phyloP scores from a whole-genome alignment of 1,284 basidiomycete genomes.

The Moesziomyces aphidis region DNA sequence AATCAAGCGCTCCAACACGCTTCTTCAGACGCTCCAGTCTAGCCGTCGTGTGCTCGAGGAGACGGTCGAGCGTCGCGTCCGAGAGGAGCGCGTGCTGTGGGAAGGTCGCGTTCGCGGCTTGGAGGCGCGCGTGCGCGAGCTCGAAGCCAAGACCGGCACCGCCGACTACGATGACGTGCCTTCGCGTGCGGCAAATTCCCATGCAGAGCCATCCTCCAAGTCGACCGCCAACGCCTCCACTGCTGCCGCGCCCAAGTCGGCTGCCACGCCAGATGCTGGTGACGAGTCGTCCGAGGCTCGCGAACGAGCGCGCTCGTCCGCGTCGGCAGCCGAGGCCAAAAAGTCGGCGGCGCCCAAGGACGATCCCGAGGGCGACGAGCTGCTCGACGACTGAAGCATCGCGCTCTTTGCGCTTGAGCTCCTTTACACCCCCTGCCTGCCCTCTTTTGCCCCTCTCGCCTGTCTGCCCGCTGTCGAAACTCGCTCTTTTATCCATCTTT shows the following conservation, averaged over 20 bases:
- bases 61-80: constrained; percentile 58
- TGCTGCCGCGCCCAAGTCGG: background rate
- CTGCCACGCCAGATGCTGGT: constrained; percentile 1
- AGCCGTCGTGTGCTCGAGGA: constrained; percentile 61
- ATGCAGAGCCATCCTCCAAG: constrained; percentile 5
- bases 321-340: constrained; percentile 12
- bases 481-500: background rate
- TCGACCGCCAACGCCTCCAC: background rate
- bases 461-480: background rate
- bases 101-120: constrained; percentile 54
- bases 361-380: constrained; percentile 34
- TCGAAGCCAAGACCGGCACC: constrained; percentile 42
- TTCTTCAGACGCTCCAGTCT: constrained; percentile 65
- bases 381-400: constrained; percentile 25
- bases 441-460: background rate
- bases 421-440: no score
- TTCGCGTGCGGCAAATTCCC: background rate
- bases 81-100: constrained; percentile 57
- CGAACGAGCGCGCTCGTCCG: constrained; percentile 8
- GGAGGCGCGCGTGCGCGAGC: constrained; percentile 50
- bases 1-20: constrained; percentile 62
- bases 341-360: constrained; percentile 8
- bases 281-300: constrained; percentile 15
- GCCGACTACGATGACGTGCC: constrained; percentile 21
- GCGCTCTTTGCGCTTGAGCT: no score